These are phyloP conservation scores for peach (Prunus persica) DNA, from an alignment of 306 rosid species.

Conservation along the genomic window Prunus_persica_NCBIv2 NC_034009.1:9942001-9942500, in stretches of 20 bases:
- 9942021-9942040: background rate
- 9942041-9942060: constrained; percentile 7
- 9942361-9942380: constrained; percentile 81
- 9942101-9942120: constrained; percentile 13
- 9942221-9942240: constrained; percentile 68
- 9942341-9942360: constrained; percentile 70
- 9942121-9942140: constrained; percentile 20
- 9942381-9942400: constrained; percentile 65
- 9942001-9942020: background rate
- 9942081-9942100: background rate
- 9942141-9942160: constrained; percentile 6
- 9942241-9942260: constrained; percentile 57
- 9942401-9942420: constrained; percentile 70
- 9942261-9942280: constrained; percentile 45
- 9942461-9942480: constrained; percentile 79
- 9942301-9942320: constrained; percentile 80
- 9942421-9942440: constrained; percentile 52
- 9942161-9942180: constrained; percentile 21
- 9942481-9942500: constrained; percentile 75
- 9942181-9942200: constrained; percentile 30
- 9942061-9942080: constrained; percentile 14
- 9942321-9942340: constrained; percentile 68
- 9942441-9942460: constrained; percentile 66
- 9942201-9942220: constrained; percentile 33
- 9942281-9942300: constrained; percentile 30